Percentiles rank a stretch among this genome's conserved stretches.
Conservation (phyloP, 2,329 filamentous ascomycete species). For the Neurospora sp. region DNA sequence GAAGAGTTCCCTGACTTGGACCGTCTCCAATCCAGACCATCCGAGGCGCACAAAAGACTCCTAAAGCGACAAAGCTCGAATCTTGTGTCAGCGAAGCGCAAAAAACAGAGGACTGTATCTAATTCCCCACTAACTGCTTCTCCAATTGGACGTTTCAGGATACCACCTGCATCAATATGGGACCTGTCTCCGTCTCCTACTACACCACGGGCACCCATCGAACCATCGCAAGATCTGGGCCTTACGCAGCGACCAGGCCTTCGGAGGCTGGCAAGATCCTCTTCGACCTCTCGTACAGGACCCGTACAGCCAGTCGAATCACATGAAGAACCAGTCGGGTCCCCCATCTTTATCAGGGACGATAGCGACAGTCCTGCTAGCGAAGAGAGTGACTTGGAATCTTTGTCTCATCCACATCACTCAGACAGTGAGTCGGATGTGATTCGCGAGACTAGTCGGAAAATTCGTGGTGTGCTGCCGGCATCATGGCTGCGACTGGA, state of each 20-base stretch:
- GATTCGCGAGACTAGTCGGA: conserved; percentile 29
- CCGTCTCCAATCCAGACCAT: conserved; percentile 11
- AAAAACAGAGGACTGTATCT: conserved; percentile 14
- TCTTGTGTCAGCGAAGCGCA: conserved; percentile 15
- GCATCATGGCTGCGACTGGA: conserved; percentile 59
- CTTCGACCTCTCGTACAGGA: background rate
- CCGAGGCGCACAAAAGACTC: conserved; percentile 5
- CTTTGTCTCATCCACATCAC: conserved; percentile 9
- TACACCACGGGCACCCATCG: background rate
- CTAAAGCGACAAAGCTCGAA: conserved; percentile 17
- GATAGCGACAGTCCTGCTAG: conserved; percentile 6
- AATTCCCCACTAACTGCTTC: conserved; percentile 11
- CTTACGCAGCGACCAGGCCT: conserved; percentile 1
- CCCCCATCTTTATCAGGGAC: conserved; percentile 9
- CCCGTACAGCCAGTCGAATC: background rate
- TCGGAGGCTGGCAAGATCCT: background rate
- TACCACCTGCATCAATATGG: conserved; percentile 8
- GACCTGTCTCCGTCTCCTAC: conserved; percentile 14
- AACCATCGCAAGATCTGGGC: conserved; percentile 6
- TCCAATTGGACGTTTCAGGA: conserved; percentile 4
- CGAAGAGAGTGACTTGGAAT: conserved; percentile 15
- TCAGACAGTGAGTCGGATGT: conserved; percentile 33
- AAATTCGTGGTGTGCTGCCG: conserved; percentile 52
- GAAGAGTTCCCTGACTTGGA: conserved; percentile 23
- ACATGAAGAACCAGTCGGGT: background rate